Conservation (phyloP, 768 basidiomycete genomes). For the Lactifluus piperatus region DNA sequence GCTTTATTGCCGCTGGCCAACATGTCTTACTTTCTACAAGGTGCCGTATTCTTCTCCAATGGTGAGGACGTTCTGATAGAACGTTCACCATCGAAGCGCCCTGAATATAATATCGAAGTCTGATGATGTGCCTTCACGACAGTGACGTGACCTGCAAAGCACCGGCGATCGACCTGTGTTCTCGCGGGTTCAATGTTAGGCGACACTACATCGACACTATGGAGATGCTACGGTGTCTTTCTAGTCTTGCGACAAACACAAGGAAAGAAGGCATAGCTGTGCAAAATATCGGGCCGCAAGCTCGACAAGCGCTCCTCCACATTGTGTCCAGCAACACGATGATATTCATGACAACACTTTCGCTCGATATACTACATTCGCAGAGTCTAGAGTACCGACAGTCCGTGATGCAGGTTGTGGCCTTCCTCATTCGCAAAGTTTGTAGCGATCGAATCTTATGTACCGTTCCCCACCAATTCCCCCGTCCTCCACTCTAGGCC, state of each 20-base stretch:
- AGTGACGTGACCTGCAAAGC: conserved; percentile 55
- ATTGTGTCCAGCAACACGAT: conserved; percentile 79
- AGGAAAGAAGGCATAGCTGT: conserved; percentile 60
- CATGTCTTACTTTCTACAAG: conserved; percentile 64
- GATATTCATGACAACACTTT: conserved; percentile 90
- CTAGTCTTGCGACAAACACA: conserved; percentile 64
- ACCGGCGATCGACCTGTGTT: conserved; percentile 82
- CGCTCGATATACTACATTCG: conserved; percentile 80
- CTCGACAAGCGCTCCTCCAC: conserved; percentile 73
- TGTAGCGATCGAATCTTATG: neutral
- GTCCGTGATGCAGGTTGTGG: conserved; percentile 86
- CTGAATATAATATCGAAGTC: conserved; percentile 83
- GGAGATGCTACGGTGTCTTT: conserved; percentile 77
- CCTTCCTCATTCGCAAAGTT: conserved; percentile 88
- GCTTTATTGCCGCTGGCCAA: conserved; percentile 74
- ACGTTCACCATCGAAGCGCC: conserved; percentile 36
- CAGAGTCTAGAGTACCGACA: conserved; percentile 68
- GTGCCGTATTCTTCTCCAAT: conserved; percentile 32
- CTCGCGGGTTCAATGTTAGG: conserved; percentile 89
- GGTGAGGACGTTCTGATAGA: neutral
- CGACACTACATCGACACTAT: conserved; percentile 89
- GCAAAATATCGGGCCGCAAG: conserved; percentile 68
- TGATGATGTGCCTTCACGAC: conserved; percentile 61
- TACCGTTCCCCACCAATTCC: no score
- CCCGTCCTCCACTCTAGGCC: no score